phyloP scores from a whole-genome alignment of 2,329 filamentous ascomycete species.

The Exophiala calicioides region DNA sequence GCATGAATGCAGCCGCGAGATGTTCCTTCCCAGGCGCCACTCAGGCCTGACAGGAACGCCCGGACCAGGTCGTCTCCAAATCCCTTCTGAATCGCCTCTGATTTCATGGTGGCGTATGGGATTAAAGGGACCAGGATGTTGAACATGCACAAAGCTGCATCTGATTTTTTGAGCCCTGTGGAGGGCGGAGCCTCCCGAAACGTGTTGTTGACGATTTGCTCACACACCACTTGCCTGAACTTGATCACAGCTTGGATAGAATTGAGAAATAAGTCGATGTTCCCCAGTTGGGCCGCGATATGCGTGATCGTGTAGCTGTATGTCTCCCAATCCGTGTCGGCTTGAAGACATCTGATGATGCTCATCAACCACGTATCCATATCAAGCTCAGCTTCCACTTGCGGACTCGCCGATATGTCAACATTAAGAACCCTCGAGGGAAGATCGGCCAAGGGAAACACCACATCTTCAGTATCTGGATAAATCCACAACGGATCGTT shows the following conservation, averaged over 20 bases:
- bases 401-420: constrained; percentile 5
- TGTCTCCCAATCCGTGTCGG: constrained; percentile 82
- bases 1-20: constrained; percentile 94
- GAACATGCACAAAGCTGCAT: constrained; percentile 86
- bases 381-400: constrained; percentile 50
- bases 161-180: constrained; percentile 80
- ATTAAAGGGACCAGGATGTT: constrained; percentile 84
- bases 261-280: constrained; percentile 78
- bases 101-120: constrained; percentile 69
- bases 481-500: constrained; percentile 57
- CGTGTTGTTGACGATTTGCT: constrained; percentile 73
- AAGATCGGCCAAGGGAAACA: constrained; percentile 13
- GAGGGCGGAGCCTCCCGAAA: constrained; percentile 79
- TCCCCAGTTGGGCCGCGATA: constrained; percentile 82
- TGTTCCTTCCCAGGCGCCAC: constrained; percentile 71
- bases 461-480: constrained; percentile 42
- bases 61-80: constrained; percentile 74
- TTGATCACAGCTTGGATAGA: constrained; percentile 74
- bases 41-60: constrained; percentile 81
- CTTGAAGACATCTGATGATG: constrained; percentile 70
- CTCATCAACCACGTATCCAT: constrained; percentile 74
- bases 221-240: constrained; percentile 74
- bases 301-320: constrained; percentile 89
- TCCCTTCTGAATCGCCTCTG: constrained; percentile 74
- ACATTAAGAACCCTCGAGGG: constrained; percentile 21